Evolutionary conservation across 768 basidiomycete species (phyloP).

Genomic region (Rubroboletus satanas): DNA sequence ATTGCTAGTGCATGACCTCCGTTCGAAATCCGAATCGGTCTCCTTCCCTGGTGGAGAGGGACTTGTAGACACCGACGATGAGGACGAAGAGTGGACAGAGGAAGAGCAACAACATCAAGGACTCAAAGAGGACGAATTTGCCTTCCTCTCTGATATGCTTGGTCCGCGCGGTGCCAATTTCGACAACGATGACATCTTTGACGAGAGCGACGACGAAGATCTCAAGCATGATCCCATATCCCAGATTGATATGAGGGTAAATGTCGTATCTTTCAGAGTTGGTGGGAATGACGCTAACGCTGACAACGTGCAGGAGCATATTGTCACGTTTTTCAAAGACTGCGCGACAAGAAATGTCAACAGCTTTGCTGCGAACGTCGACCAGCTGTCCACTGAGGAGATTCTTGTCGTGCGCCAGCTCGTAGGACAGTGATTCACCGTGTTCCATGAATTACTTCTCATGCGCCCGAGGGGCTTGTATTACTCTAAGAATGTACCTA

Average conservation of each 20-base stretch:
- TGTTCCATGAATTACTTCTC: background rate
- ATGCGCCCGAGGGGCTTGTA: background rate
- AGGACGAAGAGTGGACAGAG: conserved; percentile 93
- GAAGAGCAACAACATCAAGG: conserved; percentile 65
- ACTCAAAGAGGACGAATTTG: conserved; percentile 71
- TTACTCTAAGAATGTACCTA: conserved; percentile 9
- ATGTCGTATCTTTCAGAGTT: conserved; percentile 20
- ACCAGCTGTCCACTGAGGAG: conserved; percentile 69
- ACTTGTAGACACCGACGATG: conserved; percentile 74
- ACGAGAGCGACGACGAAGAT: conserved; percentile 81
- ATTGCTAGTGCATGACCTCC: conserved; percentile 78
- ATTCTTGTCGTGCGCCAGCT: conserved; percentile 57
- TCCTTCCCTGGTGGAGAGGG: conserved; percentile 56
- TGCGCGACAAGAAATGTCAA: conserved; percentile 59
- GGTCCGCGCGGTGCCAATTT: conserved; percentile 68
- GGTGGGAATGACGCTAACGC: background rate
- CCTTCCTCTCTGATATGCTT: conserved; percentile 80
- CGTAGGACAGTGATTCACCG: conserved; percentile 28
- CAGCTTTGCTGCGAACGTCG: conserved; percentile 59
- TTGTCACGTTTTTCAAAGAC: conserved; percentile 67
- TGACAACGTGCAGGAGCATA: conserved; percentile 48
- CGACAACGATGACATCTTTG: conserved; percentile 74
- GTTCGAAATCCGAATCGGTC: conserved; percentile 72
- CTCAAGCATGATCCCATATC: conserved; percentile 82
- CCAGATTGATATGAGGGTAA: conserved; percentile 74